Percentiles rank a stretch among this genome's conserved stretches.
Conservation (phyloP, 2,329 filamentous ascomycete genomes). For the Polytolypa hystricis region DNA sequence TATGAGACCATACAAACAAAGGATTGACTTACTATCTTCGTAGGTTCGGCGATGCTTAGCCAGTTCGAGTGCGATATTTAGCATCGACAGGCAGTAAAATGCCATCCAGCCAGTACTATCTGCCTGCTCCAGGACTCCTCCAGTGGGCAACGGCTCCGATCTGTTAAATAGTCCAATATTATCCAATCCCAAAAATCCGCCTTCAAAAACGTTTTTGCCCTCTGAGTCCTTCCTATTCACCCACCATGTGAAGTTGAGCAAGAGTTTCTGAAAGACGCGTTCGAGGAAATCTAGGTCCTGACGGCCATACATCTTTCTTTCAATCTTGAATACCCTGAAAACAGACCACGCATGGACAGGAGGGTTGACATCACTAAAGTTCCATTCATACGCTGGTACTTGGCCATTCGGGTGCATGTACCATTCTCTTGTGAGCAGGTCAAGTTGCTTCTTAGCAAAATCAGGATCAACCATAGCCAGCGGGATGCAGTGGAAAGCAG, state of each 20-base stretch:
- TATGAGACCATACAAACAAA: background rate
- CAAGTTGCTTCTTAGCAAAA: slow-evolving; percentile 95
- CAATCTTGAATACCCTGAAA: slow-evolving; percentile 95
- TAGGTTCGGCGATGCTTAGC: slow-evolving; percentile 92
- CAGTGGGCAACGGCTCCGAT: slow-evolving; percentile 86
- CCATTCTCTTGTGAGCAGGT: slow-evolving; percentile 93
- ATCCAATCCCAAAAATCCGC: slow-evolving; percentile 87
- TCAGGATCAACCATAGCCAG: slow-evolving; percentile 96
- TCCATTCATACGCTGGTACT: slow-evolving; percentile 90
- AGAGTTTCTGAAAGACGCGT: slow-evolving; percentile 87
- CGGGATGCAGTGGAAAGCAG: slow-evolving; percentile 91
- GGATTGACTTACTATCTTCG: slow-evolving; percentile 54
- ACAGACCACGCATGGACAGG: slow-evolving; percentile 94
- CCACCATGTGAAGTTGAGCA: slow-evolving; percentile 99
- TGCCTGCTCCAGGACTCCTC: slow-evolving; percentile 86
- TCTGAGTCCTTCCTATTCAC: slow-evolving; percentile 92
- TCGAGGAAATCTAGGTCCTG: slow-evolving; percentile 94
- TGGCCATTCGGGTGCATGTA: slow-evolving; percentile 98
- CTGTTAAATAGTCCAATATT: slow-evolving; percentile 97
- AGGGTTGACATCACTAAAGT: slow-evolving; percentile 93
- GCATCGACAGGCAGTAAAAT: slow-evolving; percentile 91
- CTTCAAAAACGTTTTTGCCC: slow-evolving; percentile 95
- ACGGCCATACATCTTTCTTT: slow-evolving; percentile 90
- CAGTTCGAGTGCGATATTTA: slow-evolving; percentile 90
- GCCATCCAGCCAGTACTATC: slow-evolving; percentile 99